Conservation (phyloP, 352 stramenopile genomes). For the Pythium apleroticum region DNA sequence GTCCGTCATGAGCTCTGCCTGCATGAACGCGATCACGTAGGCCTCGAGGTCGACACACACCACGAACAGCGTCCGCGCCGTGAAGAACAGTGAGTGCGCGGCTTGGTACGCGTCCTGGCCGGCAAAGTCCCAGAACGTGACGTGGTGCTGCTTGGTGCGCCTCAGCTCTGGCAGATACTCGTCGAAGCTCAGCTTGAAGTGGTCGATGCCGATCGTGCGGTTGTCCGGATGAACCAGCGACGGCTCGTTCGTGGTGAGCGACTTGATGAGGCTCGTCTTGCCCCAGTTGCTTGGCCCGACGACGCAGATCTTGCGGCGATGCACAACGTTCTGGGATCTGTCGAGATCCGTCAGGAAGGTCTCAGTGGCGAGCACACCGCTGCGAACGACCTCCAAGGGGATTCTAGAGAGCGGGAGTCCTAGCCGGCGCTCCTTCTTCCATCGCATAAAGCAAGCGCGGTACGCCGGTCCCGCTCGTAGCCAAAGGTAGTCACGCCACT, state of each 20-base stretch:
- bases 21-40: background rate
- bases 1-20: too few species aligned
- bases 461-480: too few species aligned
- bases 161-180: background rate
- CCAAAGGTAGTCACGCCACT: too few species aligned
- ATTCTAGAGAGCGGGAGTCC: too few species aligned
- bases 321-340: background rate
- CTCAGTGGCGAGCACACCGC: too few species aligned
- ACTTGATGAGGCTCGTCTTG: conserved; percentile 33
- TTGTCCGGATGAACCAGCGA: conserved; percentile 13
- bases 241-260: conserved; percentile 6
- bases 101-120: conserved; percentile 4
- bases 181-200: conserved; percentile 22
- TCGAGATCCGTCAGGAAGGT: background rate
- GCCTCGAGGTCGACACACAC: conserved; percentile 1
- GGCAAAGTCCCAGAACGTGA: conserved; percentile 13
- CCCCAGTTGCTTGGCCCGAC: conserved; percentile 28
- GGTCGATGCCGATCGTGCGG: conserved; percentile 30
- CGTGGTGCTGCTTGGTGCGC: background rate
- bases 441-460: too few species aligned
- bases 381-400: too few species aligned
- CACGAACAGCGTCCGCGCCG: background rate
- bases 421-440: too few species aligned
- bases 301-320: conserved; percentile 24
- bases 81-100: conserved; percentile 7